A percentile compares a stretch with the other conserved stretches of the same genome.
Evolutionary conservation across 768 basidiomycete species (phyloP).

Genomic region (Suillus clintonianus): DNA sequence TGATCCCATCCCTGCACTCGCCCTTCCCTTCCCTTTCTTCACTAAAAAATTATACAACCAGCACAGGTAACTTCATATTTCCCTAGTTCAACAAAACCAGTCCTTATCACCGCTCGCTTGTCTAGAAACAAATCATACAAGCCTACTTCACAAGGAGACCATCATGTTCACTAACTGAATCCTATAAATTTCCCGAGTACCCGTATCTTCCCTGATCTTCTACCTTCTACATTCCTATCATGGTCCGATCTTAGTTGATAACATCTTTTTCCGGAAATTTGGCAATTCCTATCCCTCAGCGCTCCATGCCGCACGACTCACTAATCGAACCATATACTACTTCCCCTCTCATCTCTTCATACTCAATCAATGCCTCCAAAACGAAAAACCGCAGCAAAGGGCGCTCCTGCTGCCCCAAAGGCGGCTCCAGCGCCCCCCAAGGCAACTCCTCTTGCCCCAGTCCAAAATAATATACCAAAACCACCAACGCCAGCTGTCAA

Average conservation of each 20-base stretch:
- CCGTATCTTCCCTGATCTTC: constrained; percentile 23
- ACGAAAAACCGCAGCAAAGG: constrained; percentile 23
- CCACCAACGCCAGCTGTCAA: constrained; percentile 10
- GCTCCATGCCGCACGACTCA: constrained; percentile 30
- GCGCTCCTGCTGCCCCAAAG: no score
- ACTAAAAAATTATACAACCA: constrained; percentile 1
- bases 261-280: constrained; percentile 23
- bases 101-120: constrained; percentile 16
- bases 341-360: constrained; percentile 17
- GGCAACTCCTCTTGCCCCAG: constrained; percentile 9
- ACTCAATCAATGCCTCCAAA: constrained; percentile 28
- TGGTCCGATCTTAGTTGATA: constrained; percentile 33
- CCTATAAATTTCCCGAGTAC: constrained; percentile 1
- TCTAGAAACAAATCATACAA: not conserved
- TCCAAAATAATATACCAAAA: constrained; percentile 9
- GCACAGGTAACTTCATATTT: not conserved
- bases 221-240: constrained; percentile 30
- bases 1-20: no score
- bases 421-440: constrained; percentile 14
- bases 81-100: not conserved
- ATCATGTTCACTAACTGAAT: not conserved
- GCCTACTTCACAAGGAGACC: not conserved
- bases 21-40: no score
- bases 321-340: constrained; percentile 19
- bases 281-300: constrained; percentile 17